phyloP scores from a whole-genome alignment of 1,284 basidiomycete genomes.

The Butyriboletus appendiculatus region DNA sequence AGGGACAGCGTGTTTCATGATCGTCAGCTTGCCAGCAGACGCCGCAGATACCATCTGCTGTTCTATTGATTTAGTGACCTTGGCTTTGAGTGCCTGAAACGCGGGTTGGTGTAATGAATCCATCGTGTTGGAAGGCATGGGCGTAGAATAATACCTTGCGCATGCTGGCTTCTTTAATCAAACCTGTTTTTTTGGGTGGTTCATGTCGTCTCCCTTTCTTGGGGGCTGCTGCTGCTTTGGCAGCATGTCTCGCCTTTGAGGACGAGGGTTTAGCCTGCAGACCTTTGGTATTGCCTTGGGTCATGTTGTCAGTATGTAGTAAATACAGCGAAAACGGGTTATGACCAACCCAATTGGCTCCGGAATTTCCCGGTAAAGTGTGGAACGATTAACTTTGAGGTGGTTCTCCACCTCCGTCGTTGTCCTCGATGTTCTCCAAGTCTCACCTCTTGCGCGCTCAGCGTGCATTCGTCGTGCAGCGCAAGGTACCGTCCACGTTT shows the following conservation, averaged over 20 bases:
- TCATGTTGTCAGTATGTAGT: constrained; percentile 40
- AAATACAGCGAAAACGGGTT: background rate
- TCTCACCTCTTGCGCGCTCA: constrained; percentile 52
- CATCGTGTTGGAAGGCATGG: background rate
- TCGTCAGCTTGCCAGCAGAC: constrained; percentile 80
- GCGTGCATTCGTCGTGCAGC: constrained; percentile 43
- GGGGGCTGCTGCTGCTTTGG: constrained; percentile 60
- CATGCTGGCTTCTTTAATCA: constrained; percentile 69
- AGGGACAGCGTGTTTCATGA: constrained; percentile 70
- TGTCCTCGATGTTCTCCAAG: constrained; percentile 48
- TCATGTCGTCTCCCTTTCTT: constrained; percentile 75
- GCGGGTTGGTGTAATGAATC: constrained; percentile 1
- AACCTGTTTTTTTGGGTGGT: constrained; percentile 69
- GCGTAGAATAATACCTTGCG: constrained; percentile 52
- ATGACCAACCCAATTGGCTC: background rate
- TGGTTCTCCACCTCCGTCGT: constrained; percentile 24
- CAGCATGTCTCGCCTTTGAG: constrained; percentile 51
- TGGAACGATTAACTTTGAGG: background rate
- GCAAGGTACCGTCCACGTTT: constrained; percentile 41
- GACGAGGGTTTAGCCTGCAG: constrained; percentile 52
- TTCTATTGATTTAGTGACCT: constrained; percentile 89
- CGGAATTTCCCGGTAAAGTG: constrained; percentile 33
- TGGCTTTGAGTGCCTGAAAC: constrained; percentile 74
- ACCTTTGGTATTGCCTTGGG: constrained; percentile 70
- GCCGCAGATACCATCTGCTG: constrained; percentile 88